Evolutionary conservation across 331 rosid species (phyloP).

Genomic region (Quercus lobata): DNA sequence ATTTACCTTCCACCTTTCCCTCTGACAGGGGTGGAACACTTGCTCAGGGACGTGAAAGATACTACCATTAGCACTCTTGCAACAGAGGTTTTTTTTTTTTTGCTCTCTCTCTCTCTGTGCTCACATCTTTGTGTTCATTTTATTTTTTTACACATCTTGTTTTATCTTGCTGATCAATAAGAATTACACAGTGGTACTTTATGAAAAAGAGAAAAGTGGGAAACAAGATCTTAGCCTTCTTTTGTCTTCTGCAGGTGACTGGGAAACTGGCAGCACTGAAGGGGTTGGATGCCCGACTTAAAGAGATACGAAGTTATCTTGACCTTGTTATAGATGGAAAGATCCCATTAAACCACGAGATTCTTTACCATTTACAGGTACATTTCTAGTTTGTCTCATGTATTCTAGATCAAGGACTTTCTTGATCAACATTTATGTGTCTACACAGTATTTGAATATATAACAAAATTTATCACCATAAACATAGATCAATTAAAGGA

Average conservation of each 20-base stretch:
- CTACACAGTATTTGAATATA: neutral
- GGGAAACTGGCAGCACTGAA: constrained; percentile 58
- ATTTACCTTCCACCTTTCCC: neutral
- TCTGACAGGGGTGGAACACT: constrained; percentile 53
- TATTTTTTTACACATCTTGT: neutral
- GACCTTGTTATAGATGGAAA: constrained; percentile 52
- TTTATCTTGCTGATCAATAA: neutral
- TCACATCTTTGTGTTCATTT: neutral
- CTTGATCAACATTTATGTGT: neutral
- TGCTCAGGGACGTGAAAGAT: constrained; percentile 62
- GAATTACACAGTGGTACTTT: no score
- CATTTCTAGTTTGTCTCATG: neutral
- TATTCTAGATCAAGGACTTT: neutral
- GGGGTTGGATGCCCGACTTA: constrained; percentile 57
- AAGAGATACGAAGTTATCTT: constrained; percentile 47
- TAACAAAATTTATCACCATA: neutral
- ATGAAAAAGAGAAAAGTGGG: neutral
- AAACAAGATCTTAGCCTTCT: neutral
- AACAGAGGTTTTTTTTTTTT: constrained; percentile 32
- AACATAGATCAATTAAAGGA: neutral
- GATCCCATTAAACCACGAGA: constrained; percentile 59
- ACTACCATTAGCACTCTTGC: constrained; percentile 62
- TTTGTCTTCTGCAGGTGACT: constrained; percentile 40
- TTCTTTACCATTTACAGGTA: constrained; percentile 61
- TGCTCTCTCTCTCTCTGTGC: neutral